Evolutionary conservation across 2,329 filamentous ascomycete genomes (phyloP), one percentile per base, ranked within the genome.

Genomic region (Trichoderma sp.): DNA sequence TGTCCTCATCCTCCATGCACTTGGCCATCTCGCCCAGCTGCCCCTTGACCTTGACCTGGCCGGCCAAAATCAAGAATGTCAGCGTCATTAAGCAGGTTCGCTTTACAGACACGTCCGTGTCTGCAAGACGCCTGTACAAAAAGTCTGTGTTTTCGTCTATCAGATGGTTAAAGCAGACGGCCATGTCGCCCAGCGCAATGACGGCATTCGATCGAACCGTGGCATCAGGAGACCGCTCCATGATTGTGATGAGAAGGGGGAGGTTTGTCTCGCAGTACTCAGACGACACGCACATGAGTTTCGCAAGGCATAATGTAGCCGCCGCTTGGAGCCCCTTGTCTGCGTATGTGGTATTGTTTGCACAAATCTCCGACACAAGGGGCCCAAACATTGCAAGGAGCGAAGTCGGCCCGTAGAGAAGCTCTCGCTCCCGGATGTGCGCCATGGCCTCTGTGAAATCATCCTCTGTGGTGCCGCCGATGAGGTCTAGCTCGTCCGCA

Each of bases 101-200:
- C 84, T 98, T 99, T 70, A 99, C 95, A 3, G 91, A 94, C 25
- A 89, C 87, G 73, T 97, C 94, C 17, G 87, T 83, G 75, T 99
- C 96, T 17, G 95, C 96, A 8, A 99, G 86, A 19, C 96, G 89
- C 22, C 95, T 90, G 80, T 99, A 99, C 50, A 99, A 80, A 83
- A 98, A 99, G 77, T 99, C 95, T 0, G 95, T 99, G 79, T 99
- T 98, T 80, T 99, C 96, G 76, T 99, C 96, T 73, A 99, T 97
- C 59, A 99, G 87, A 76, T 99, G 95, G 76, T 99, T 99, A 86
- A 99, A 99, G 85, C 94, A 97, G 25, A 99, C 95, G 0, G 96
- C 96, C 95, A 99, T 99, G 77, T 99, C 95, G 45, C 95, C 95
- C 0, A 99, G 88, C 0, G 95, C 94, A 73, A 99, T 97, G 19